Evolutionary conservation across 1,284 basidiomycete species (phyloP), one percentile per base, ranked within the genome.

Genomic region (Heliocybe sulcata): DNA sequence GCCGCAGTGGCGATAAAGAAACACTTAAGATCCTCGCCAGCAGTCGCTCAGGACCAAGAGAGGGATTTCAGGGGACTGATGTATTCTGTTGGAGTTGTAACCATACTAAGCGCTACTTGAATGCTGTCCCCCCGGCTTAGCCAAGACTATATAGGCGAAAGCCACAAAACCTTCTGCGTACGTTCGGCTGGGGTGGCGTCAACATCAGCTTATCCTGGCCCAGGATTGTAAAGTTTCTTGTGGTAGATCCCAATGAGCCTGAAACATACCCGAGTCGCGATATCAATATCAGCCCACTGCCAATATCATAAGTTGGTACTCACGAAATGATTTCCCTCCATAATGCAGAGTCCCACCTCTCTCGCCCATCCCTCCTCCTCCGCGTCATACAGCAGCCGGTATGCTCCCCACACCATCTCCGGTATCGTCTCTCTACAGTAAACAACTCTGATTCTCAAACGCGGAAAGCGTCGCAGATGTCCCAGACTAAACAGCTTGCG

Each of bases 311-410:
- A n/a, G 51, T 45, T 35, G 52, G 12, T 14, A 51, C 64, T 54
- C 48, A 66, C 64, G 27, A 63, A 62, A 52, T 66, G 64, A 52
- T 66, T 66, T 29, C 58, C 55, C 14, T 59, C 54, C 42, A 65
- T 57, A 38, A 57, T 54, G 20, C 61, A 51, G 22, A 66, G 53
- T 20, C 58, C 52, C 4, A 62, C 22, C 31, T 56, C 26, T 9
- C 60, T 61, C 35, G 29, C 38, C 16, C 23, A 48, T 42, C 56
- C 45, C 50, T 54, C 51, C 29, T 58, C 53, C 16, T 54, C 55
- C 35, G 54, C 56, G 14, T 58, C 23, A 29, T 52, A 53, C 42
- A 57, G 55, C 19, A 60, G 35, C 9, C 50, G 51, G 58, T 58
- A 62, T 2, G 57, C 60, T 3, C 52, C 59, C 56, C 63, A 62